These are phyloP conservation scores for Aspergillus viridinutans DNA, from an alignment of 2,329 filamentous ascomycete genomes.

Conservation along the genomic window DNA sequence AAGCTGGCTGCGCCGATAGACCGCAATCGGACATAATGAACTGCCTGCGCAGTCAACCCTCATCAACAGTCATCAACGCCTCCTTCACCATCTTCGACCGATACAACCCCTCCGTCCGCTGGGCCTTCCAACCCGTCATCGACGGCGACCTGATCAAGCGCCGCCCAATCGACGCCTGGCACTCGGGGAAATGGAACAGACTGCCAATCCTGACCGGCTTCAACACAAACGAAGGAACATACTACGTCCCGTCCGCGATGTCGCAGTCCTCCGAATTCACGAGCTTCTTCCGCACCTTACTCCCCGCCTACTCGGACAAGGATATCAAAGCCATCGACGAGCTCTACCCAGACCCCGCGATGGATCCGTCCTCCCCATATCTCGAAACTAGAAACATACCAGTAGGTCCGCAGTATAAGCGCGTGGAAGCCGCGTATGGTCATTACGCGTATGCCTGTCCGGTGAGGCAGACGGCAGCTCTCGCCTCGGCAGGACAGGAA, in stretches of 20 bases:
- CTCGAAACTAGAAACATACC: constrained; percentile 18
- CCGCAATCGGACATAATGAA: constrained; percentile 32
- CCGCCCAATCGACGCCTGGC: constrained; percentile 58
- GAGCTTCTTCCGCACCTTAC: constrained; percentile 57
- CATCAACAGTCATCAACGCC: constrained; percentile 33
- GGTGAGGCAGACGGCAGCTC: constrained; percentile 44
- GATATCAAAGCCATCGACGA: constrained; percentile 55
- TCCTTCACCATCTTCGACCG: constrained; percentile 43
- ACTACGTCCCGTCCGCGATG: constrained; percentile 55
- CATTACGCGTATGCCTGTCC: constrained; percentile 50
- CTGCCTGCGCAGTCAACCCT: constrained; percentile 41
- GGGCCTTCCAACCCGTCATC: constrained; percentile 66
- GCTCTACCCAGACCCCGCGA: constrained; percentile 60
- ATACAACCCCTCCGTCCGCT: constrained; percentile 46
- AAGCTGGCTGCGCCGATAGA: constrained; percentile 30
- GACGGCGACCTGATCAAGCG: constrained; percentile 58
- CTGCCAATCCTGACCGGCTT: constrained; percentile 66
- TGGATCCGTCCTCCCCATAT: constrained; percentile 26
- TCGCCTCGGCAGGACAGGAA: constrained; percentile 28
- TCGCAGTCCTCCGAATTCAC: constrained; percentile 51
- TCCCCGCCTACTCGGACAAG: constrained; percentile 51
- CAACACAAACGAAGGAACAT: constrained; percentile 65
- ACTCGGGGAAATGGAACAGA: constrained; percentile 49
- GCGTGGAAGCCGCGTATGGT: constrained; percentile 46
- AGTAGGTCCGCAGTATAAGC: constrained; percentile 52